Evolutionary conservation across 2,329 filamentous ascomycete species (phyloP), one percentile per base, ranked within the genome.

Genomic region (Aureobasidium zeae): DNA sequence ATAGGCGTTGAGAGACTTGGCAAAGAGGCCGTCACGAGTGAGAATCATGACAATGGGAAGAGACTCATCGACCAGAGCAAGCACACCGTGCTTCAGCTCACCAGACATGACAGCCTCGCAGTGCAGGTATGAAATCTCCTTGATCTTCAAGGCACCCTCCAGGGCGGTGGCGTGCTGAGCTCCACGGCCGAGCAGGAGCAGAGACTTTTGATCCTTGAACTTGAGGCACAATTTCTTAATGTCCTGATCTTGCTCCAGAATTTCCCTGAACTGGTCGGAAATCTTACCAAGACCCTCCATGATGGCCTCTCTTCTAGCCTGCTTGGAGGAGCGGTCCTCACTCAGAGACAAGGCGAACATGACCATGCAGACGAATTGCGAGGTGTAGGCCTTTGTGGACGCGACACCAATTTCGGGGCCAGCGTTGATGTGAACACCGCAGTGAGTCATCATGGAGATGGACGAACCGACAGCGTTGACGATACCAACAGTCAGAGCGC

Each of bases 51-150:
- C 94, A 65, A 98, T 98, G 50, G 91, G 91, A 26, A 98, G 79
- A 69, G 94, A 89, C 76, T 98, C 91, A 59, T 98, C 91, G 48
- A 98, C 91, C 51, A 98, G 76, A 42, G 91, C 91, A 62, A 98
- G 73, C 41, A 98, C 91, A 74, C 91, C 91, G 67, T 98, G 91
- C 79, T 98, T 98, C 58, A 98, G 77, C 71, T 98, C 91, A 68
- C 91, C 91, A 52, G 91, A 96, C 91, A 98, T 98, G 73, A 98
- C 91, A 57, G 91, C 91, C 72, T 98, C 91, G 68, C 91, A 98
- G 69, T 98, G 91, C 48, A 98, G 84, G 69, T 98, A 98, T 13
- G 89, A 96, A 59, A 98, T 98, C 71, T 98, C 91, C 78, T 98
- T 98, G 69, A 98, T 98, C 76, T 98, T 98, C 55, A 98, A 75